Evolutionary conservation across 2,329 filamentous ascomycete genomes (phyloP).

Genomic region (Diplocarpon mali): DNA sequence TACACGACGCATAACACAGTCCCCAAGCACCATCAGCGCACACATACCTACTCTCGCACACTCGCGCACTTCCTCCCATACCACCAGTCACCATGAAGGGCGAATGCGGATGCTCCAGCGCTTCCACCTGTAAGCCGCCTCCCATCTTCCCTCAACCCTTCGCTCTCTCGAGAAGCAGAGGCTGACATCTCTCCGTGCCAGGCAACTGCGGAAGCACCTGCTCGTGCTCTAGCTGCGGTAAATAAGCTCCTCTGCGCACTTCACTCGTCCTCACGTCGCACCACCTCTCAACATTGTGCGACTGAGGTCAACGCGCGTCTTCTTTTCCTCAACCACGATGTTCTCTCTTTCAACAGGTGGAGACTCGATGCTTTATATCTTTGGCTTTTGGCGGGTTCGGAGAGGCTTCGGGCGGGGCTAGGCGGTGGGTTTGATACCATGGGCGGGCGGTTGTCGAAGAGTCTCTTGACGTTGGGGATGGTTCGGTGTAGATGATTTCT

Average conservation of each 20-base stretch:
- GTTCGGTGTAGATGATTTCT: too few relatives aligned
- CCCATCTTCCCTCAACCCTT: slow-evolving; percentile 1
- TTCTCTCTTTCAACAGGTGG: too few relatives aligned
- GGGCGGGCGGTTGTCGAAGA: too few relatives aligned
- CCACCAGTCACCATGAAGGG: slow-evolving; percentile 29
- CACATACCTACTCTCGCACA: neutral
- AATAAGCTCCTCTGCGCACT: slow-evolving; percentile 22
- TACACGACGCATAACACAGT: neutral
- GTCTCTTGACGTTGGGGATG: too few relatives aligned
- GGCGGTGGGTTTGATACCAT: too few relatives aligned
- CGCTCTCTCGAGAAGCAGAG: too few relatives aligned
- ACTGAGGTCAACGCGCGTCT: too few relatives aligned
- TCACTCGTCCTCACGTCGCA: neutral
- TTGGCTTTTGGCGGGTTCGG: too few relatives aligned
- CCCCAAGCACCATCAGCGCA: neutral
- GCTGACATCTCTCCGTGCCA: neutral
- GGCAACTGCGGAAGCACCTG: slow-evolving; percentile 25
- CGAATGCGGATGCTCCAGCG: slow-evolving; percentile 30
- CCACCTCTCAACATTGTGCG: too few relatives aligned
- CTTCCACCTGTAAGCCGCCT: slow-evolving; percentile 27
- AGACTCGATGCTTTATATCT: too few relatives aligned
- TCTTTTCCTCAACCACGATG: too few relatives aligned
- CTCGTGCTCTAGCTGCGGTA: slow-evolving; percentile 29
- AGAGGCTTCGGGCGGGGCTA: too few relatives aligned
- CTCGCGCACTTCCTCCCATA: slow-evolving; percentile 4